phyloP scores from a whole-genome alignment of 805 yeast species.

The Ogataea parapolymorpha region DNA sequence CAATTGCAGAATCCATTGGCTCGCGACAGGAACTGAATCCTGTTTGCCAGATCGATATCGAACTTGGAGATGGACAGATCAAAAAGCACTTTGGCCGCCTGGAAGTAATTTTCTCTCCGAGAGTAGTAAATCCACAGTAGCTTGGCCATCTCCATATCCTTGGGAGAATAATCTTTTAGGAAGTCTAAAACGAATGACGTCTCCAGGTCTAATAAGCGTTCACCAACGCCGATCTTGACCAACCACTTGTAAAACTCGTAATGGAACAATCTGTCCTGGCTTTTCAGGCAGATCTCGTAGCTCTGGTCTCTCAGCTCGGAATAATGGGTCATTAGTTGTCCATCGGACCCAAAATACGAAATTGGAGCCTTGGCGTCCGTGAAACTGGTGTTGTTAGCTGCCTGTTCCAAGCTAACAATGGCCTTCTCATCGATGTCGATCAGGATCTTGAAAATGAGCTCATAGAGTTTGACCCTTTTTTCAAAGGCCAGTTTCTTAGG shows the following conservation, averaged over 20 bases:
- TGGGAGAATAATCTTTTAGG: conserved; percentile 61
- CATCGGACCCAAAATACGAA: conserved; percentile 30
- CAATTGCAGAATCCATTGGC: conserved; percentile 93
- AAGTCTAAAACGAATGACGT: conserved; percentile 80
- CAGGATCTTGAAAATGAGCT: conserved; percentile 70
- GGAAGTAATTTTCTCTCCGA: conserved; percentile 69
- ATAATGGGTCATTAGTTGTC: conserved; percentile 44
- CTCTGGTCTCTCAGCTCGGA: conserved; percentile 65
- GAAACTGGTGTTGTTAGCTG: conserved; percentile 15
- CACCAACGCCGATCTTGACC: conserved; percentile 71
- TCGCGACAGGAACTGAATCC: conserved; percentile 85
- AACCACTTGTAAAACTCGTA: conserved; percentile 93
- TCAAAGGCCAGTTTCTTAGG: conserved; percentile 48
- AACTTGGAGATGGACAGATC: conserved; percentile 73
- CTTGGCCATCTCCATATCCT: conserved; percentile 71
- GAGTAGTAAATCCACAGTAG: conserved; percentile 88
- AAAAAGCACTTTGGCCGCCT: conserved; percentile 81
- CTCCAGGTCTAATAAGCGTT: conserved; percentile 71
- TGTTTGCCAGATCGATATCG: conserved; percentile 59
- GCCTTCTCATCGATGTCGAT: conserved; percentile 68
- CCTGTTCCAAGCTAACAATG: conserved; percentile 37
- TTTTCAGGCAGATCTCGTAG: conserved; percentile 69
- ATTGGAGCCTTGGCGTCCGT: conserved; percentile 16
- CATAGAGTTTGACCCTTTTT: conserved; percentile 59
- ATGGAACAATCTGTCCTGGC: conserved; percentile 83